Evolutionary conservation across 2,329 filamentous ascomycete species (phyloP).

Genomic region (Zasmidium cellare): DNA sequence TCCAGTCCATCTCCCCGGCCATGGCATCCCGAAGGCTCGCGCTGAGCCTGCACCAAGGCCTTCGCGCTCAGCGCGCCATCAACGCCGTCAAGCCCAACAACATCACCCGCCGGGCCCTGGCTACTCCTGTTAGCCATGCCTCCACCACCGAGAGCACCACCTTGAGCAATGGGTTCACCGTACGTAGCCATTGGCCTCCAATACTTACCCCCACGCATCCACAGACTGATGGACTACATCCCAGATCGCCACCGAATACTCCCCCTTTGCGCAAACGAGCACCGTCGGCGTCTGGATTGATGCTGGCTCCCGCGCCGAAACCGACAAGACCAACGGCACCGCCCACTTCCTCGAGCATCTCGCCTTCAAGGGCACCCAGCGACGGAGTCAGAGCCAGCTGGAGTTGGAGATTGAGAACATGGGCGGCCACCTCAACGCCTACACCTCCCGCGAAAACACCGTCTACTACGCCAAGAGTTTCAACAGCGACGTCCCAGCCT

Average conservation of each 20-base stretch:
- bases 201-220: conserved; percentile 1
- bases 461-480: conserved; percentile 99
- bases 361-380: conserved; percentile 98
- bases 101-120: conserved; percentile 75
- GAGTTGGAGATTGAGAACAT: conserved; percentile 99
- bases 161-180: conserved; percentile 95
- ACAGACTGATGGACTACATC: conserved; percentile 15
- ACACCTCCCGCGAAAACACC: conserved; percentile 99
- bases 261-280: conserved; percentile 95
- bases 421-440: conserved; percentile 98
- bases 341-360: conserved; percentile 99
- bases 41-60: conserved; percentile 86
- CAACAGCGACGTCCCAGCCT: conserved; percentile 94
- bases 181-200: conserved; percentile 49
- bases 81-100: conserved; percentile 60
- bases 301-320: conserved; percentile 96
- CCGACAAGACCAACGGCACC: conserved; percentile 96
- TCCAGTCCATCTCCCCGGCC: conserved; percentile 38
- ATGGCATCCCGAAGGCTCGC: conserved; percentile 99
- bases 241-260: conserved; percentile 96
- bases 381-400: conserved; percentile 92
- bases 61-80: conserved; percentile 84
- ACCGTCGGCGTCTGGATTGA: conserved; percentile 99
- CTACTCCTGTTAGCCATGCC: conserved; percentile 73
- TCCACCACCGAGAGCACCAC: conserved; percentile 94